Evolutionary conservation across 257 asterid genomes (phyloP).

Genomic region (Ophiorrhiza pumila): DNA sequence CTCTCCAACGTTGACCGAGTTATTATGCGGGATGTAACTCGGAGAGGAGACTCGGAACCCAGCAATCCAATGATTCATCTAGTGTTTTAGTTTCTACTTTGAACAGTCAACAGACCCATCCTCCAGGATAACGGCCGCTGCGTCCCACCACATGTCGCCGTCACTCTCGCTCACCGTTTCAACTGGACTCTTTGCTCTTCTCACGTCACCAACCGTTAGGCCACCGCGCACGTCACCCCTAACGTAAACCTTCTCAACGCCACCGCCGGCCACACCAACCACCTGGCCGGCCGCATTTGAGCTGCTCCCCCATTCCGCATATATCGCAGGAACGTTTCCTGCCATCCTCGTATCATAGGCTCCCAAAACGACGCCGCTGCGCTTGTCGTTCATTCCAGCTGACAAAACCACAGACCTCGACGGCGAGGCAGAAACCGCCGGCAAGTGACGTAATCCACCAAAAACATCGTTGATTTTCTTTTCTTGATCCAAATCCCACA

Average conservation of each 20-base stretch:
- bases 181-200: conserved; percentile 61
- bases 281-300: conserved; percentile 20
- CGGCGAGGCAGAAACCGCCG: conserved; percentile 14
- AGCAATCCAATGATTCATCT: too few relatives aligned
- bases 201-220: conserved; percentile 72
- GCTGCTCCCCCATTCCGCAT: conserved; percentile 69
- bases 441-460: conserved; percentile 27
- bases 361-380: conserved; percentile 45
- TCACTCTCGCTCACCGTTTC: conserved; percentile 36
- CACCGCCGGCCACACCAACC: conserved; percentile 13
- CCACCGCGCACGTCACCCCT: conserved; percentile 56
- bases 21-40: background rate
- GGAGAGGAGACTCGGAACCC: conserved; percentile 9
- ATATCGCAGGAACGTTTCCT: conserved; percentile 52
- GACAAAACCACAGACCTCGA: conserved; percentile 44
- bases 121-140: conserved; percentile 66
- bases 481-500: conserved; percentile 46
- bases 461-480: conserved; percentile 15
- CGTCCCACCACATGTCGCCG: conserved; percentile 70
- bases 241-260: conserved; percentile 36
- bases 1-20: conserved; percentile 3
- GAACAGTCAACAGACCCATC: conserved; percentile 32
- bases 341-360: conserved; percentile 68
- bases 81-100: background rate
- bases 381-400: conserved; percentile 36